A percentile compares a stretch with the other conserved stretches of the same genome.
phyloP scores from a whole-genome alignment of 2,329 filamentous ascomycete species.

The Microsporum ferrugineum region DNA sequence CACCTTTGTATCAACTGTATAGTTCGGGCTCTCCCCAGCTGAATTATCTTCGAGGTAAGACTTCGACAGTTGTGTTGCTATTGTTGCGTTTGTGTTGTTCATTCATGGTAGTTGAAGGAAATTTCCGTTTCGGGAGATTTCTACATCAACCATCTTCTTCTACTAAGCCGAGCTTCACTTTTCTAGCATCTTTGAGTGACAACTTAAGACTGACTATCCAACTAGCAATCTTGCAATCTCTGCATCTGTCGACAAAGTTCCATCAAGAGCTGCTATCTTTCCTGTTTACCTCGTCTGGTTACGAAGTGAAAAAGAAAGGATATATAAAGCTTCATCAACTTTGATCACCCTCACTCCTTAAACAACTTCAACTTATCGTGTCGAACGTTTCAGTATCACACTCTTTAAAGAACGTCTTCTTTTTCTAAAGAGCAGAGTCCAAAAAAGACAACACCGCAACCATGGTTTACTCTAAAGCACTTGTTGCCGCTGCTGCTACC shows the following conservation, averaged over 20 bases:
- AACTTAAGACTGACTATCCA: neutral
- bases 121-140: neutral
- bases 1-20: neutral
- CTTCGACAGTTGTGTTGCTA: neutral
- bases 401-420: neutral
- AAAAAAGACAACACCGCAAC: neutral
- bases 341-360: neutral
- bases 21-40: neutral
- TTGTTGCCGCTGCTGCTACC: constrained; percentile 36
- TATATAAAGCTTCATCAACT: constrained; percentile 2
- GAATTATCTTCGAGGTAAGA: neutral
- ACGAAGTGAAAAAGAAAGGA: neutral
- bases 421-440: neutral
- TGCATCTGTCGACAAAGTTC: constrained; percentile 5
- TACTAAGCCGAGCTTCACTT: neutral
- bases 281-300: neutral
- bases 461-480: constrained; percentile 8
- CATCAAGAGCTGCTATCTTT: neutral
- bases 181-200: neutral
- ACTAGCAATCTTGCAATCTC: neutral
- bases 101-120: neutral
- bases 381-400: neutral
- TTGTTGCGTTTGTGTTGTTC: neutral
- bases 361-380: neutral
- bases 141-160: neutral